These are phyloP conservation scores for Hortiboletus campestris DNA, from an alignment of 768 basidiomycete genomes.

Conservation along the genomic window DNA sequence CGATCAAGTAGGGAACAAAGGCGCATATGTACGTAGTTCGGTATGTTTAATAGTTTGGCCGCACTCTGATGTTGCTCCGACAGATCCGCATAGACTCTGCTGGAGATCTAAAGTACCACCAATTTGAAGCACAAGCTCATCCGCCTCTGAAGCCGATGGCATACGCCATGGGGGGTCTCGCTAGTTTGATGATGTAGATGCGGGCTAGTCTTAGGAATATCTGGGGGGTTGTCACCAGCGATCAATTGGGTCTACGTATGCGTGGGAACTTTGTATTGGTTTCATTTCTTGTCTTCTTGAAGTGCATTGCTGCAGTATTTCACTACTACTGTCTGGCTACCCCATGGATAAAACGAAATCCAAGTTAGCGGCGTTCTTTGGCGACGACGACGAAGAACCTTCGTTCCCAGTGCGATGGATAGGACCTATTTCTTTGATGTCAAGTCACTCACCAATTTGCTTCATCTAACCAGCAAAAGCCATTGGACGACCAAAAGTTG, in stretches of 20 bases:
- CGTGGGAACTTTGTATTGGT: conserved; percentile 26
- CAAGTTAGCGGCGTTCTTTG: conserved; percentile 77
- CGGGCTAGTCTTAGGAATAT: background rate
- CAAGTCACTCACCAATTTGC: conserved; percentile 57
- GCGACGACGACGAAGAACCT: conserved; percentile 80
- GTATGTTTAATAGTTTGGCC: background rate
- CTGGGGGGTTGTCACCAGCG: background rate
- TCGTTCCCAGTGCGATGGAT: conserved; percentile 91
- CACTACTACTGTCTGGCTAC: background rate
- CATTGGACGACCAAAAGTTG: conserved; percentile 81
- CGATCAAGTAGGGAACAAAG: conserved; percentile 89
- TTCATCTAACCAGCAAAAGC: conserved; percentile 69
- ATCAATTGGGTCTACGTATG: background rate
- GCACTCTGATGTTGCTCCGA: conserved; percentile 3
- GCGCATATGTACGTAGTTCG: conserved; percentile 69
- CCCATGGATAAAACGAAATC: conserved; percentile 38
- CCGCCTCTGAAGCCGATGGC: conserved; percentile 95
- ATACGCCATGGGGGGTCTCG: conserved; percentile 67
- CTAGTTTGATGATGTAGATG: conserved; percentile 65
- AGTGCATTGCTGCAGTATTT: background rate
- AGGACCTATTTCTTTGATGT: conserved; percentile 55
- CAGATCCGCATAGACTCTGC: conserved; percentile 81
- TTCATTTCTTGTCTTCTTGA: background rate
- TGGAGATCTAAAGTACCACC: conserved; percentile 70
- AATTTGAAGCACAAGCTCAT: conserved; percentile 85